Base-by-base conservation (phyloP, 495 filamentous ascomycete species). In the Aspergillus coremiiformis region DNA sequence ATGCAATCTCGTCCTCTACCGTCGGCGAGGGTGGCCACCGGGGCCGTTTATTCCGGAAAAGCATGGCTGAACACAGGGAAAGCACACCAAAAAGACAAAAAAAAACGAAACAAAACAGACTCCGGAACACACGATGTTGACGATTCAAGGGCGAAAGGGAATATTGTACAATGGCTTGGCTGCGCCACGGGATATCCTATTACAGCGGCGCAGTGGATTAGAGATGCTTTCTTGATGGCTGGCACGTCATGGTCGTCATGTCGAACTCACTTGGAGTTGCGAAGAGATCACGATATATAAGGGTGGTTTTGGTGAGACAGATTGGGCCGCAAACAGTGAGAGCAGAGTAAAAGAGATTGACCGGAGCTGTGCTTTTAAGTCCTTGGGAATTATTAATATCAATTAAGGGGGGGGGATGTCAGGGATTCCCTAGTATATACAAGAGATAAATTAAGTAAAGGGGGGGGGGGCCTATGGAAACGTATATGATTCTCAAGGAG, bases 1-100 rank as follows among this genome's bases (percentile, higher is more conserved):
- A 70, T 11, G 53, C 59, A 15, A 56, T 51, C 51, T 78, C 74
- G 46, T 76, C 73, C 44, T 78, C 74, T 23, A 71, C 74, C 39
- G 46, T 70, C 24, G 74, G 73, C 44, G 56, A 60, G 11, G 73
- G 74, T 21, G 73, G 72, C 65, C 68, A 69, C 29, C 57, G 65
- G 29, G 61, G 49, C 51, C 61, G 58, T 49, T 63, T 59, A 45
- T 55, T 57, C 61, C 59, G 57, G 49, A 59, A 64, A 50, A 56
- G 62, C 70, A 72, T 72, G 27, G 55, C 57, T 49, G 41, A 41
- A 24, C 12, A 43, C 21, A 44, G 29, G 43, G 32, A 52, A 49
- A 24, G 52, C 50, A 47, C 24, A 49, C 30, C 44, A 44, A 50
- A 39, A 35, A 32, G 14, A 47, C 32, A 37, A 27, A 35, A 47